Percentiles rank a stretch among this genome's conserved stretches.
Conservation (phyloP, 2,329 filamentous ascomycete species). For the Amphichorda felina region DNA sequence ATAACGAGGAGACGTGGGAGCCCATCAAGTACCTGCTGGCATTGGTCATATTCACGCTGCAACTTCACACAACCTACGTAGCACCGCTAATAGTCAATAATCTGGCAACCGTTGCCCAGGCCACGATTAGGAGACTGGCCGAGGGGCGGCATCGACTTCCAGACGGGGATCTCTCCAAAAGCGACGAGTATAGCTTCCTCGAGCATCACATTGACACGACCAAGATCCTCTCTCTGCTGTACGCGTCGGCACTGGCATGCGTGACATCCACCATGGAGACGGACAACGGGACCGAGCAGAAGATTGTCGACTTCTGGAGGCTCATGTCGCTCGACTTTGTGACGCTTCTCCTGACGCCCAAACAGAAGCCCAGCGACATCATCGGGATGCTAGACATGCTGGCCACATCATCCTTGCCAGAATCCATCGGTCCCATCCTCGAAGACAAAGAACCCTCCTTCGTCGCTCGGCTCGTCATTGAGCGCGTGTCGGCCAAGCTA, state of each 20-base stretch:
- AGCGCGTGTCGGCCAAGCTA: conserved; percentile 51
- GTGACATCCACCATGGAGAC: conserved; percentile 22
- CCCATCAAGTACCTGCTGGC: conserved; percentile 56
- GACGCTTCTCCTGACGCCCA: conserved; percentile 53
- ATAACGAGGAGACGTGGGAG: conserved; percentile 48
- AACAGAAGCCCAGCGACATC: conserved; percentile 53
- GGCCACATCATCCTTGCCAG: conserved; percentile 49
- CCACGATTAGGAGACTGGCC: conserved; percentile 48
- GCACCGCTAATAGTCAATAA: conserved; percentile 46
- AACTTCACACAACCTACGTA: conserved; percentile 45
- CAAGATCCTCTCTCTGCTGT: conserved; percentile 54
- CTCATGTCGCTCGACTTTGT: conserved; percentile 54
- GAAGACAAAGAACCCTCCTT: conserved; percentile 28
- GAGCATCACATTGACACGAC: conserved; percentile 49
- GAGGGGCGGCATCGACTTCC: conserved; percentile 40
- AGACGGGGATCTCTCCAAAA: conserved; percentile 33
- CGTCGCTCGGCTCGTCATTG: conserved; percentile 38
- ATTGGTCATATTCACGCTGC: conserved; percentile 51
- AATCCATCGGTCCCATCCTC: conserved; percentile 51
- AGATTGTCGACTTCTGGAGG: conserved; percentile 49
- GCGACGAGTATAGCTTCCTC: conserved; percentile 23
- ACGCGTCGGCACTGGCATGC: conserved; percentile 50
- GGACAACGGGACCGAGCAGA: conserved; percentile 15
- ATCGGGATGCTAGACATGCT: conserved; percentile 53
- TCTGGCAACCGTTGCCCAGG: conserved; percentile 41